Percentiles rank a stretch among this genome's conserved stretches.
phyloP scores from a whole-genome alignment of 2,329 filamentous ascomycete genomes.

The Pyrenophora graminea region DNA sequence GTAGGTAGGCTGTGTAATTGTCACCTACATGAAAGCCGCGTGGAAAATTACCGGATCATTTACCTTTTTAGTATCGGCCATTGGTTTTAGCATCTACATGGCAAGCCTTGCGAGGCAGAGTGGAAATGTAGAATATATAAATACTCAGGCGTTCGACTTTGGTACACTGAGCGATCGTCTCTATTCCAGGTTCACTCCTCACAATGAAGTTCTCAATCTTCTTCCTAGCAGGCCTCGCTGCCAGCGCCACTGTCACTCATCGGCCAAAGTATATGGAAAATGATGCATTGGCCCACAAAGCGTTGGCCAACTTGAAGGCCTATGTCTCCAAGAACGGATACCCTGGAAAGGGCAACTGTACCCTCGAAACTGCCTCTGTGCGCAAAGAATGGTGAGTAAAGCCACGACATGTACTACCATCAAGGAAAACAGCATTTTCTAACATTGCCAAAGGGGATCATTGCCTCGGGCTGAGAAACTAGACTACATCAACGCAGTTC shows the following conservation, averaged over 20 bases:
- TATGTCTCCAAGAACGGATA: conserved; percentile 31
- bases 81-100: too few species aligned
- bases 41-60: too few species aligned
- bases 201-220: not conserved
- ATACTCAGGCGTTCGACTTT: too few species aligned
- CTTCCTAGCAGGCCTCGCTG: not conserved
- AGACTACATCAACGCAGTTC: conserved; percentile 38
- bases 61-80: too few species aligned
- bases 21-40: too few species aligned
- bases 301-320: conserved; percentile 37
- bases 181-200: too few species aligned
- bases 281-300: conserved; percentile 41
- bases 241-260: not conserved
- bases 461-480: conserved; percentile 25
- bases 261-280: conserved; percentile 23
- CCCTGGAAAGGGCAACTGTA: conserved; percentile 36
- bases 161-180: too few species aligned
- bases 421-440: not conserved
- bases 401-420: not conserved
- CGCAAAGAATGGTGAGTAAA: conserved; percentile 51
- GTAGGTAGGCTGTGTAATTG: too few species aligned
- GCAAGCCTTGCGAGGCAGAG: too few species aligned
- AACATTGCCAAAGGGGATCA: conserved; percentile 17
- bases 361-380: conserved; percentile 44
- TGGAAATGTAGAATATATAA: too few species aligned